Evolutionary conservation across 2,329 filamentous ascomycete genomes (phyloP).

Genomic region (Cyphellophora attinorum): DNA sequence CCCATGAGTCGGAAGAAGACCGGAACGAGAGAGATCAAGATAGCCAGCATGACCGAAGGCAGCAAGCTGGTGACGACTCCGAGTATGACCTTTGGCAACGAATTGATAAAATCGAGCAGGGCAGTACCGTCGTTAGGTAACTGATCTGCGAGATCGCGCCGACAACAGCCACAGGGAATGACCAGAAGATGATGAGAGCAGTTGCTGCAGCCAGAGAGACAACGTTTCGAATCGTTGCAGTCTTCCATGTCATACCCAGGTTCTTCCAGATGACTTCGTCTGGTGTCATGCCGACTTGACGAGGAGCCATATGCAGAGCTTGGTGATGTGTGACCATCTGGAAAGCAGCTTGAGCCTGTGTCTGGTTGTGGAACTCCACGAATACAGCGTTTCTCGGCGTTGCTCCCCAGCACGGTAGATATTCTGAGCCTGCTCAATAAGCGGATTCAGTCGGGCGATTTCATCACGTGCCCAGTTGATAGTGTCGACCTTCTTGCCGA

Average conservation of each 20-base stretch:
- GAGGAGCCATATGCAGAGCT: constrained; percentile 75
- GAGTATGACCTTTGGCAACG: constrained; percentile 59
- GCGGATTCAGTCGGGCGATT: constrained; percentile 63
- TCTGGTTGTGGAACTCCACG: constrained; percentile 76
- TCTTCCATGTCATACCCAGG: constrained; percentile 76
- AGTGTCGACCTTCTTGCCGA: constrained; percentile 85
- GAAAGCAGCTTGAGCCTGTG: constrained; percentile 75
- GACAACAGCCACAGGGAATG: constrained; percentile 66
- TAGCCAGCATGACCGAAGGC: constrained; percentile 65
- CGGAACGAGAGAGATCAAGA: constrained; percentile 80
- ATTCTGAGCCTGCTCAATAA: constrained; percentile 59
- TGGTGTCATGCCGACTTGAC: constrained; percentile 74
- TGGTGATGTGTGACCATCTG: constrained; percentile 83
- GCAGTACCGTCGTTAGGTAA: constrained; percentile 48
- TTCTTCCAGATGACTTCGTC: constrained; percentile 81
- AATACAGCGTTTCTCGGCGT: constrained; percentile 70
- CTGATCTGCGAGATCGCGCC: constrained; percentile 79
- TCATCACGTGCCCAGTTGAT: constrained; percentile 81
- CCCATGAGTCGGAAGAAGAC: constrained; percentile 74
- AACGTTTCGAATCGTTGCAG: constrained; percentile 64
- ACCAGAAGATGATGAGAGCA: constrained; percentile 80
- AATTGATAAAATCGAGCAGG: constrained; percentile 63
- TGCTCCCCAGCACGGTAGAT: constrained; percentile 55
- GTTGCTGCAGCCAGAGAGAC: constrained; percentile 62
- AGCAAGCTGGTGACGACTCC: constrained; percentile 79